phyloP scores from a whole-genome alignment of 208 protist species.

The Novymonas esmeraldas region DNA sequence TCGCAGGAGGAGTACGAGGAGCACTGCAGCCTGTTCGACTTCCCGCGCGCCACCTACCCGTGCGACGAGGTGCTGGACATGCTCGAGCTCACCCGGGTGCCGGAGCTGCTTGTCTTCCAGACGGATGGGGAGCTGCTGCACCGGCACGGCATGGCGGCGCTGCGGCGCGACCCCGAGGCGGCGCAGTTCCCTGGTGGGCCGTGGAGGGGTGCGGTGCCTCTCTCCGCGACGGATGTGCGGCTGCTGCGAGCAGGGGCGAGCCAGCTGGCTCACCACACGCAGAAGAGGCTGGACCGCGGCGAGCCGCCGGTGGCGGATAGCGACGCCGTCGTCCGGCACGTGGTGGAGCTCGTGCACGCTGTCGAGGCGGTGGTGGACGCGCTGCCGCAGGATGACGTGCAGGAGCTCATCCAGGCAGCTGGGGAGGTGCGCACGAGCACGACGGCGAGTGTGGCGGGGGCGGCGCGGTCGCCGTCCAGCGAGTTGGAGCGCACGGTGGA shows the following conservation, averaged over 20 bases:
- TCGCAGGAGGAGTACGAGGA: conserved; percentile 43
- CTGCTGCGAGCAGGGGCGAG: conserved; percentile 44
- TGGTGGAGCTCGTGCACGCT: conserved; percentile 46
- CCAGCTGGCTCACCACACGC: conserved; percentile 62
- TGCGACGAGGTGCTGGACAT: conserved; percentile 27
- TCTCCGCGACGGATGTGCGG: conserved; percentile 55
- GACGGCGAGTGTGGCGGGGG: conserved; percentile 2
- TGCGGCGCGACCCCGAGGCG: conserved; percentile 61
- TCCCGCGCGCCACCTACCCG: conserved; percentile 51
- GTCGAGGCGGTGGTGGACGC: conserved; percentile 38
- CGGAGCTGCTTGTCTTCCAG: conserved; percentile 61
- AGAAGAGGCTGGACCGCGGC: conserved; percentile 40
- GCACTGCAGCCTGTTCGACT: conserved; percentile 43
- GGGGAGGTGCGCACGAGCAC: conserved; percentile 13
- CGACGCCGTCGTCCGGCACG: conserved; percentile 24
- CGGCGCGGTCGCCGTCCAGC: neutral
- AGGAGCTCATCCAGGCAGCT: conserved; percentile 18
- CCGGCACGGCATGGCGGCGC: conserved; percentile 52
- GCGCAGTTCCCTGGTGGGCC: conserved; percentile 43
- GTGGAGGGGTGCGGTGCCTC: conserved; percentile 44
- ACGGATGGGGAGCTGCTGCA: conserved; percentile 54
- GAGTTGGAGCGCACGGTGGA: conserved; percentile 2
- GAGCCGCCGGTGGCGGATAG: conserved; percentile 17
- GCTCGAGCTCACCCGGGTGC: conserved; percentile 37
- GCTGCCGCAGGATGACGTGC: conserved; percentile 47